Evolutionary conservation across 208 protist genomes (phyloP), one percentile per base, ranked within the genome.

Genomic region (Plasmodiophora brassicae): DNA sequence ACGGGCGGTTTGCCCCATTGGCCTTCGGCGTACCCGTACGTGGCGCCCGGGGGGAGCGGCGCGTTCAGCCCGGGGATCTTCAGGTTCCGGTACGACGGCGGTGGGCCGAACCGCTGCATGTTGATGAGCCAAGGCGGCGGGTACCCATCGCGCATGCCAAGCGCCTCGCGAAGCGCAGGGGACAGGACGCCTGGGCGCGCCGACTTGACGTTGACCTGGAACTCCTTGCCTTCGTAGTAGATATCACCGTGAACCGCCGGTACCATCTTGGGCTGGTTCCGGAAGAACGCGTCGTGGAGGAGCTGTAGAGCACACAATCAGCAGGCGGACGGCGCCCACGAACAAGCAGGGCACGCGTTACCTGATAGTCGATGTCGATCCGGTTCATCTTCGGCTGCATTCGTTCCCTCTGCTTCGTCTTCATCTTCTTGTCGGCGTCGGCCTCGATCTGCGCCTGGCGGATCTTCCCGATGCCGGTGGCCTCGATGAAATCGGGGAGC

Each of bases 91-190:
- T 99, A 99, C 0, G 97, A 97, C 0, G 97, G 97, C 5, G 98
- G 98, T 14, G 97, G 97, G 0, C 98, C 98, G 93, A 97, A 97
- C 5, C 85, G 44, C 94, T 99, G 98, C 97, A 99, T 99, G 90
- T 96, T 96, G 90, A 98, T 97, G 10, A 99, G 94, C 98, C 98
- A 99, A 60, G 98, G 98, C 45, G 97, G 97, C 10, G 98, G 98
- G 20, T 88, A 71, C 0, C 86, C 87, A 0, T 94, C 91, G 71
- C 46, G 10, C 94, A 99, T 99, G 50, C 97, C 97, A 0, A 99
- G 94, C n/a, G 98, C 98, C 84, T 94, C 84, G 10, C 86, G 44
- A 32, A 99, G 94, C 36, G 95, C 94, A 10, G 96, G 90, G 0
- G 95, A 98, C 0, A 99, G 90, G 28, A 92, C 46, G 38, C 97